Conservation (phyloP, 2,329 filamentous ascomycete species). For the Eutypa lata region DNA sequence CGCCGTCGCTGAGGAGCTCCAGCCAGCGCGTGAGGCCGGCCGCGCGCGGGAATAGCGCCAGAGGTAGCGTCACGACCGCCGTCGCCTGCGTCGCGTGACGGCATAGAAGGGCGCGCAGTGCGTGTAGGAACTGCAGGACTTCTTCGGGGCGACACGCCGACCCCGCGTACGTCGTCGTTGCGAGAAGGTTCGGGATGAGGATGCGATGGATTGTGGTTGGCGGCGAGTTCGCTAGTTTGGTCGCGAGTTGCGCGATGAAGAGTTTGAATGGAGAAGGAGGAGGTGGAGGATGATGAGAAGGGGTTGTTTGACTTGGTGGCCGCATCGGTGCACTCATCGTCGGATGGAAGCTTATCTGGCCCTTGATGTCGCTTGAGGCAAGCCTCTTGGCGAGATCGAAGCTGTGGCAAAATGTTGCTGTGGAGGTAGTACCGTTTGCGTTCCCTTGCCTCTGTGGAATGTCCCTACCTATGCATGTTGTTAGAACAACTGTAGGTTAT, state of each 20-base stretch:
- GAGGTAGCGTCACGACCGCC: slow-evolving; percentile 72
- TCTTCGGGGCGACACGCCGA: slow-evolving; percentile 66
- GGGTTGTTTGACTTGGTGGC: background rate
- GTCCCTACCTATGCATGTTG: slow-evolving; percentile 21
- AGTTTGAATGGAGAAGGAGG: slow-evolving; percentile 54
- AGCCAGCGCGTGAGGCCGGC: slow-evolving; percentile 80
- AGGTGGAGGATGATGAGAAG: no score
- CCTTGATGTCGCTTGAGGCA: slow-evolving; percentile 43
- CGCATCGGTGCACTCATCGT: slow-evolving; percentile 22
- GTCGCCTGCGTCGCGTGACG: slow-evolving; percentile 63
- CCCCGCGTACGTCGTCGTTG: slow-evolving; percentile 78
- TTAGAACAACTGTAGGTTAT: slow-evolving; percentile 7
- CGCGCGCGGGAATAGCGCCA: slow-evolving; percentile 73
- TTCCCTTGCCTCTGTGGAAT: slow-evolving; percentile 16
- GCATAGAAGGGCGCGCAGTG: slow-evolving; percentile 71
- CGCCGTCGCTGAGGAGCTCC: slow-evolving; percentile 79
- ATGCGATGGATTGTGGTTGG: slow-evolving; percentile 71
- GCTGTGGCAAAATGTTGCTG: slow-evolving; percentile 61
- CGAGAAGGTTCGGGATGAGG: slow-evolving; percentile 80
- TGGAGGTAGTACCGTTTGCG: slow-evolving; percentile 13
- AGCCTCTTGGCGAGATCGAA: slow-evolving; percentile 71
- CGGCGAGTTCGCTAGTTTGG: slow-evolving; percentile 54
- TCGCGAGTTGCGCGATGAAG: slow-evolving; percentile 59
- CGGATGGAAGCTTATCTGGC: slow-evolving; percentile 51
- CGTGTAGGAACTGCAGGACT: slow-evolving; percentile 78